Evolutionary conservation across 176 grass and related monocot genomes (phyloP).

Genomic region (Eleusine coracana): DNA sequence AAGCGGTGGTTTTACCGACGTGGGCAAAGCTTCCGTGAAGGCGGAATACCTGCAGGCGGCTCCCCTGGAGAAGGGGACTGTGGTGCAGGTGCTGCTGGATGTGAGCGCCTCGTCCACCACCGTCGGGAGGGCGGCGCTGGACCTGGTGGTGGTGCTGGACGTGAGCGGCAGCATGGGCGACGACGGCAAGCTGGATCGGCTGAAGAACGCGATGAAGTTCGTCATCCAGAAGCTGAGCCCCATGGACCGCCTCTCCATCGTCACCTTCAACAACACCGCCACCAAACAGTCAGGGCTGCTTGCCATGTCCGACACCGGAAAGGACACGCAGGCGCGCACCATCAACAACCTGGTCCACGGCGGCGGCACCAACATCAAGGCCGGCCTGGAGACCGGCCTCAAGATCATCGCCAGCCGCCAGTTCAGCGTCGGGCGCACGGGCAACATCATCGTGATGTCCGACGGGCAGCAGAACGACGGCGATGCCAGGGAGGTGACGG

Average conservation of each 20-base stretch:
- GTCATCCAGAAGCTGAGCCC: conserved; percentile 25
- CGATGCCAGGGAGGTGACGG: not conserved
- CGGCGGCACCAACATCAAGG: not conserved
- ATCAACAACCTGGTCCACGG: not conserved
- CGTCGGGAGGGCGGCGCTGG: not conserved
- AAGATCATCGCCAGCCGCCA: not conserved
- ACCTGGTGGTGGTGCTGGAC: conserved; percentile 38
- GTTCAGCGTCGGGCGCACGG: not conserved
- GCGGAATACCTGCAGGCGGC: not conserved
- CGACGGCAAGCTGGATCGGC: not conserved
- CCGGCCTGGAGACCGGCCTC: not conserved
- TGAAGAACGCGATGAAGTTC: conserved; percentile 12
- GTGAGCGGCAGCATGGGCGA: conserved; percentile 4
- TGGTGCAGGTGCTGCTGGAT: not conserved
- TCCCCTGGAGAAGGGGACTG: not conserved
- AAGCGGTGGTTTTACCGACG: not conserved
- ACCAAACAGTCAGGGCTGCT: not conserved
- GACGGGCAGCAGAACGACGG: not conserved
- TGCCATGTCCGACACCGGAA: not conserved
- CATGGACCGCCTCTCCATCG: conserved; percentile 39
- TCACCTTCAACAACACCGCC: not conserved
- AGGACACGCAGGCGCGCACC: not conserved
- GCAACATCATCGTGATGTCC: conserved; percentile 29
- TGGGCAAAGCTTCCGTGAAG: not conserved
- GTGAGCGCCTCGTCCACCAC: not conserved